These are phyloP conservation scores for Trypanosomatidae sp. DNA, from an alignment of 208 protist species.

Conservation along the genomic window DNA sequence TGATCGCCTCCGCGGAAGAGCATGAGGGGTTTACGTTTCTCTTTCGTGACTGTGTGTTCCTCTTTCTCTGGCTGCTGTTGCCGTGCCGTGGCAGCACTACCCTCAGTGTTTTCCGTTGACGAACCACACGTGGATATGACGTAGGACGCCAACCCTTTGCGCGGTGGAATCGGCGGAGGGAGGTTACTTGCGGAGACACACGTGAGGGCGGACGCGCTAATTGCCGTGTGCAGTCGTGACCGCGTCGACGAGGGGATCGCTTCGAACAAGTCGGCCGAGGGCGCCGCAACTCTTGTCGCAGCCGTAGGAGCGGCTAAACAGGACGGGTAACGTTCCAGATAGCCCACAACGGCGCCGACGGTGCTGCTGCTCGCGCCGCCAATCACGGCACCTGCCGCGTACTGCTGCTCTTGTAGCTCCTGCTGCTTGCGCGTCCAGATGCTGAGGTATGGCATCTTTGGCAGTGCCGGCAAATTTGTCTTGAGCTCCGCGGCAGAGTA, in stretches of 20 bases:
- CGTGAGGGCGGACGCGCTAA: slow-evolving; percentile 15
- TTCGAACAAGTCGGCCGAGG: neutral
- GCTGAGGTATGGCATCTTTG: slow-evolving; percentile 15
- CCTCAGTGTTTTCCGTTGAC: neutral
- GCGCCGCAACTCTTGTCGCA: neutral
- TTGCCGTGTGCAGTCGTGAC: slow-evolving; percentile 1
- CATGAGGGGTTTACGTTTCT: neutral
- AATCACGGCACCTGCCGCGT: neutral
- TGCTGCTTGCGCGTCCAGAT: slow-evolving; percentile 21
- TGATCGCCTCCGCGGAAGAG: slow-evolving; percentile 24
- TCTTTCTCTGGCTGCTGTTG: neutral
- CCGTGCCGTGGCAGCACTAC: neutral
- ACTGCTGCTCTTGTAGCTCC: slow-evolving; percentile 3
- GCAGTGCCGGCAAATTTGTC: neutral
- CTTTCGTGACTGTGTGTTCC: neutral
- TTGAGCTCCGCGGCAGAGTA: neutral
- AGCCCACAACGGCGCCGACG: slow-evolving; percentile 10
- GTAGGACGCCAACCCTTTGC: slow-evolving; percentile 20
- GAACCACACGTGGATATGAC: slow-evolving; percentile 21
- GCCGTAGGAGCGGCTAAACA: neutral
- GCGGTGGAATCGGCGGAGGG: slow-evolving; percentile 27
- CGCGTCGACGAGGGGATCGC: neutral
- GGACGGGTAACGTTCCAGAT: slow-evolving; percentile 8
- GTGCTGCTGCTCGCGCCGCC: neutral
- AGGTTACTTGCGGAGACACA: neutral